These are phyloP conservation scores for Datisca glomerata DNA, from an alignment of 306 rosid species.

Conservation along the genomic window DNA sequence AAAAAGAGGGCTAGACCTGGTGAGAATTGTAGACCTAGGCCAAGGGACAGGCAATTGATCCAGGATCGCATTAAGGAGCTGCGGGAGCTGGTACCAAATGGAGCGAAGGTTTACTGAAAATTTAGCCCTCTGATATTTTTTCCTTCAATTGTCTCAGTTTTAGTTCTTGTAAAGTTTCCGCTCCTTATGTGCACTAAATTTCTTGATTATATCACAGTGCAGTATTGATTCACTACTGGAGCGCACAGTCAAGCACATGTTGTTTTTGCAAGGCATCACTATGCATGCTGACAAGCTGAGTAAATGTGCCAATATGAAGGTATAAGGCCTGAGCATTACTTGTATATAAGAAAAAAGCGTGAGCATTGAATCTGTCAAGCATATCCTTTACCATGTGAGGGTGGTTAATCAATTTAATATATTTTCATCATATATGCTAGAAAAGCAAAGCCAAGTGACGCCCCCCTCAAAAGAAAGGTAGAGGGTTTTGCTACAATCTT, in stretches of 20 bases:
- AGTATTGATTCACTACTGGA: slow-evolving; percentile 90
- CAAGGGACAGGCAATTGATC: slow-evolving; percentile 95
- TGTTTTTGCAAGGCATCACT: slow-evolving; percentile 71
- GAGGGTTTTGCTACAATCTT: no score
- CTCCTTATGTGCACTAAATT: slow-evolving; percentile 4
- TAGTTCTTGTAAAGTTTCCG: no score
- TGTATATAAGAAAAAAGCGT: slow-evolving; percentile 2
- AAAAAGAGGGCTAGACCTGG: slow-evolving; percentile 90
- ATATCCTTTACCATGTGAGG: no score
- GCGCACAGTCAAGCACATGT: slow-evolving; percentile 85
- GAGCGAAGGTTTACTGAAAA: slow-evolving; percentile 59
- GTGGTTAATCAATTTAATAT: no score
- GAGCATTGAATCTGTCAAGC: no score
- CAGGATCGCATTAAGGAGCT: slow-evolving; percentile 97
- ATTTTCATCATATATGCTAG: no score
- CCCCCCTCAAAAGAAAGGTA: no score
- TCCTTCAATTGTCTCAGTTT: background rate
- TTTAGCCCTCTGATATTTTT: background rate
- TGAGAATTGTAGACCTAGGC: slow-evolving; percentile 89
- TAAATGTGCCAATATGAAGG: slow-evolving; percentile 51
- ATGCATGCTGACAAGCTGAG: slow-evolving; percentile 84
- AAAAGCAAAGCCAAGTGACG: no score
- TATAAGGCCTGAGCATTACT: slow-evolving; percentile 19
- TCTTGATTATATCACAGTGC: slow-evolving; percentile 47
- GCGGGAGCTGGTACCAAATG: slow-evolving; percentile 85